A percentile compares a stretch with the other conserved stretches of the same genome.
Evolutionary conservation across 192 early-diverging fungal genomes (phyloP).

Genomic region (Coemansia sp.): DNA sequence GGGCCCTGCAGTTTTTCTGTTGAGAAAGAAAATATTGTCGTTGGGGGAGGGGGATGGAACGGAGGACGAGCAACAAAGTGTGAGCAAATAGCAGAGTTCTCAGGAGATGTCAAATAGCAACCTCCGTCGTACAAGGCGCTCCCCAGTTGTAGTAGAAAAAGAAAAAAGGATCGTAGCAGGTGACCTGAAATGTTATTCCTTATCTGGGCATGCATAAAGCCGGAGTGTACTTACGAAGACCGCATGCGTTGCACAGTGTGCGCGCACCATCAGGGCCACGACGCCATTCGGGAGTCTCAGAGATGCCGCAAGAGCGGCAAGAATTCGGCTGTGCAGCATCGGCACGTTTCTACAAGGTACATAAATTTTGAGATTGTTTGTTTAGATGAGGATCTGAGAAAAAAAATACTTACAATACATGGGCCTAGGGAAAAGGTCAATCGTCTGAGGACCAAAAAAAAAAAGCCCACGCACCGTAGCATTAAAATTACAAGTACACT

Average conservation of each 20-base stretch:
- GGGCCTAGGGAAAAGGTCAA: background rate
- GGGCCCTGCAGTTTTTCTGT: background rate
- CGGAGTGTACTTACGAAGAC: conserved; percentile 68
- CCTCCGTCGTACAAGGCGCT: background rate
- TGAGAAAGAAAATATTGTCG: background rate
- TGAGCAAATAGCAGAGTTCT: background rate
- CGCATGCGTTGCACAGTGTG: conserved; percentile 95
- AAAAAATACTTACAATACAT: background rate
- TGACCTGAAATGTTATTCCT: background rate
- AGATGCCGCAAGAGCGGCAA: conserved; percentile 78
- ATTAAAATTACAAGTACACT: background rate
- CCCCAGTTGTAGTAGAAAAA: background rate
- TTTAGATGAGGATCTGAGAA: background rate
- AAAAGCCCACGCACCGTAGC: background rate
- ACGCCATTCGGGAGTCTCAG: conserved; percentile 93
- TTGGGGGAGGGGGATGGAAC: background rate
- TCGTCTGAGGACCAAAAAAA: conserved; percentile 9
- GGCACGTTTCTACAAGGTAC: conserved; percentile 42
- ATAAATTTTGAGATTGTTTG: background rate
- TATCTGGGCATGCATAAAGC: background rate
- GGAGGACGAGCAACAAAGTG: background rate
- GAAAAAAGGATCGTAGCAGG: background rate
- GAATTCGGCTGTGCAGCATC: conserved; percentile 65
- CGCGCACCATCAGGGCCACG: conserved; percentile 88
- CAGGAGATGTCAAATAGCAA: background rate